These are phyloP conservation scores for Corylus heterophylla DNA, from an alignment of 306 rosid genomes.

Conservation along the genomic window DNA sequence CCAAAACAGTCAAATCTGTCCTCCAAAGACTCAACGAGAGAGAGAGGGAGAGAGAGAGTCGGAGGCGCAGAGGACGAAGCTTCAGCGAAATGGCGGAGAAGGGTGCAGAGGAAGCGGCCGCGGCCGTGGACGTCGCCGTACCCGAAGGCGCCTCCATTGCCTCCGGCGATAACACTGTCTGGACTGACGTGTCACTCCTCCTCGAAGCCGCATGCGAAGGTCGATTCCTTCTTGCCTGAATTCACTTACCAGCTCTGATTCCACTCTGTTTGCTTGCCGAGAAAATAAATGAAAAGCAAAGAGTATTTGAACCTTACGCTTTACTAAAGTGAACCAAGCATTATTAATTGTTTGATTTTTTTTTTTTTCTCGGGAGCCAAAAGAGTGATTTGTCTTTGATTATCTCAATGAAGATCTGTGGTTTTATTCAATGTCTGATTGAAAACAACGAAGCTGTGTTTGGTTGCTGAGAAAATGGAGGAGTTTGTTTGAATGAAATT, in stretches of 20 bases:
- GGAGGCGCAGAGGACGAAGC: neutral
- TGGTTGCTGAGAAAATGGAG: constrained; percentile 2
- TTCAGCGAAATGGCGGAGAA: constrained; percentile 21
- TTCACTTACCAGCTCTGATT: neutral
- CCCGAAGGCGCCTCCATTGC: constrained; percentile 58
- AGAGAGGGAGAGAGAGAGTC: neutral
- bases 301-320: neutral
- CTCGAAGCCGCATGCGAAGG: constrained; percentile 83
- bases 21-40: neutral
- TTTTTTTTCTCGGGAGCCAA: neutral
- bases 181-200: constrained; percentile 88
- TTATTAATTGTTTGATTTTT: neutral
- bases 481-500: neutral
- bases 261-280: constrained; percentile 19
- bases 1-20: neutral
- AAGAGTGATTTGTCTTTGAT: neutral
- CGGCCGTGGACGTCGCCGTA: constrained; percentile 21
- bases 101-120: constrained; percentile 31
- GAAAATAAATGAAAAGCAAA: constrained; percentile 5
- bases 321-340: neutral
- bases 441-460: neutral
- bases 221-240: constrained; percentile 11
- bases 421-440: neutral
- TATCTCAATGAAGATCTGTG: neutral
- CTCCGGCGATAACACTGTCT: constrained; percentile 69